Percentiles rank a stretch among this genome's conserved stretches.
Evolutionary conservation across 202 grass and related monocot genomes (phyloP).

Genomic region (Cymbopogon flexuosus): DNA sequence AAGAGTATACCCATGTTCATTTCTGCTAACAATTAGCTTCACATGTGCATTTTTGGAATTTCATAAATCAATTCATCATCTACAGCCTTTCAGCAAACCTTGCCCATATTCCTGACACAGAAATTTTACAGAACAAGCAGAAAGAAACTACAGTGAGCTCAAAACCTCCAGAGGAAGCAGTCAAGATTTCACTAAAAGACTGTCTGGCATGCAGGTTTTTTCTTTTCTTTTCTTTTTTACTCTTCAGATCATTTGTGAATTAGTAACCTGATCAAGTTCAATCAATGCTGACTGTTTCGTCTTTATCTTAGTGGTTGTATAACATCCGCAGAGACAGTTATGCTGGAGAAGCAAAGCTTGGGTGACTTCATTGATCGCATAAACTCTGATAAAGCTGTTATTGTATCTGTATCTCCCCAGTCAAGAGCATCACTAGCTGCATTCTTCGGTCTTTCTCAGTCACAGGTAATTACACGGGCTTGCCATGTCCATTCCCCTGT

Average conservation of each 20-base stretch:
- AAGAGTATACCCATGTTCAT: neutral
- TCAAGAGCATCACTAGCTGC: slow-evolving; percentile 93
- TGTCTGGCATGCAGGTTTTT: slow-evolving; percentile 95
- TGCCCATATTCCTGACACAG: slow-evolving; percentile 9
- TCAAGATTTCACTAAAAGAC: slow-evolving; percentile 98
- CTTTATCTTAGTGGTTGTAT: slow-evolving; percentile 81
- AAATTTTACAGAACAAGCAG: slow-evolving; percentile 48
- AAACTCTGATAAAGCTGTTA: slow-evolving; percentile 55
- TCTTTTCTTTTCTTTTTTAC: slow-evolving; percentile 24
- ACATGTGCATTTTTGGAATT: neutral
- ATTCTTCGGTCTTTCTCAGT: slow-evolving; percentile 72
- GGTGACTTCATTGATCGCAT: slow-evolving; percentile 66
- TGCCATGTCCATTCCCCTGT: neutral
- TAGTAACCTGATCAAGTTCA: neutral
- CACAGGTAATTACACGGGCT: slow-evolving; percentile 49
- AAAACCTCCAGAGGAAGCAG: slow-evolving; percentile 64
- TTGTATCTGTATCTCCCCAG: slow-evolving; percentile 88
- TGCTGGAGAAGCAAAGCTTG: slow-evolving; percentile 99
- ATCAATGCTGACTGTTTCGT: slow-evolving; percentile 15
- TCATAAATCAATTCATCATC: neutral
- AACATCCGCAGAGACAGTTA: slow-evolving; percentile 92
- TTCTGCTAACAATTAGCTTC: slow-evolving; percentile 15
- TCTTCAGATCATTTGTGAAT: neutral
- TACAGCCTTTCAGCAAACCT: neutral
- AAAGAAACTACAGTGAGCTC: slow-evolving; percentile 49